Conservation (phyloP, 495 filamentous ascomycete genomes). For the Staphylotrichum longicolle region DNA sequence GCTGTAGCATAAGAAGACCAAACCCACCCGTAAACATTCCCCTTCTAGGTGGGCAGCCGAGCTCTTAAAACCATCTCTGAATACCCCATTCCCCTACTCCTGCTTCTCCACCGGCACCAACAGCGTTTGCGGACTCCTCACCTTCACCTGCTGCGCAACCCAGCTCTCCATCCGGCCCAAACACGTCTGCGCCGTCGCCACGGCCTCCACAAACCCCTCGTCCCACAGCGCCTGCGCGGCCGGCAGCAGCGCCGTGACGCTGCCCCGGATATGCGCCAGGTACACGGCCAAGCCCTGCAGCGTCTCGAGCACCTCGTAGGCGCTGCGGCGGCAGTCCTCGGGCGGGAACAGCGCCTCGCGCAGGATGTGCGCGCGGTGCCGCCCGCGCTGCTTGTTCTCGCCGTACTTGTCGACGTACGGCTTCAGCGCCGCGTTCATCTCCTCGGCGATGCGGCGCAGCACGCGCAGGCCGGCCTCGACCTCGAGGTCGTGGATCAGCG, state of each 20-base stretch:
- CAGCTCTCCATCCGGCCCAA: not conserved
- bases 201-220: constrained; percentile 3
- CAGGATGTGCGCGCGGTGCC: not conserved
- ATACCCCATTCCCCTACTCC: not conserved
- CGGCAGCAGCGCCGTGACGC: constrained; percentile 2
- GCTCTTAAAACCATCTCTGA: too few relatives aligned
- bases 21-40: too few relatives aligned
- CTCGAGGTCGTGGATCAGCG: not conserved
- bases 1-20: too few relatives aligned
- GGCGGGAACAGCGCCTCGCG: not conserved
- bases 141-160: constrained; percentile 2
- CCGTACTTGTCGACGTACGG: not conserved
- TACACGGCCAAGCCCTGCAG: constrained; percentile 1
- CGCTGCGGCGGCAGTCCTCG: not conserved
- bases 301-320: not conserved
- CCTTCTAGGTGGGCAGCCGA: too few relatives aligned
- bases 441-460: constrained; percentile 2
- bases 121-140: constrained; percentile 6
- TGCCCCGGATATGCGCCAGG: not conserved
- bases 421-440: not conserved
- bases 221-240: constrained; percentile 10
- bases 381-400: constrained; percentile 1
- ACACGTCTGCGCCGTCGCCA: not conserved
- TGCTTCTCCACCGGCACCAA: not conserved
- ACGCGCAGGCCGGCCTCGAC: constrained; percentile 8